Evolutionary conservation across 179 eudicot genomes (phyloP).

Genomic region (Drosera spatulata): DNA sequence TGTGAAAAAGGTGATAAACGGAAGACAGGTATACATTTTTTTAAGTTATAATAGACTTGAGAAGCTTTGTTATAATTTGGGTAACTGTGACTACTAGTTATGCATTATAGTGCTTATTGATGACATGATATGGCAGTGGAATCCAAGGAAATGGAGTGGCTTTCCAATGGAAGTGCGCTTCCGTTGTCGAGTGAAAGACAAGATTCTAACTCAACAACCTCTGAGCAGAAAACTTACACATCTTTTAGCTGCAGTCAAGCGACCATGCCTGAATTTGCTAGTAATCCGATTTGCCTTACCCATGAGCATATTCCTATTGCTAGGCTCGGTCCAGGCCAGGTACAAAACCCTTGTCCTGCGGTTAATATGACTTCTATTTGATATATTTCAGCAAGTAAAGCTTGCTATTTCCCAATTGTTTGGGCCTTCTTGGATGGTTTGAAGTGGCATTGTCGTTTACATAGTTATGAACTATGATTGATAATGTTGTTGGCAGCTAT

Average conservation of each 20-base stretch:
- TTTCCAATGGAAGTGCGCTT: slow-evolving; percentile 74
- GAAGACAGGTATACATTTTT: slow-evolving; percentile 35
- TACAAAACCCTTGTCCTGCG: slow-evolving; percentile 8
- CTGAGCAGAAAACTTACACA: slow-evolving; percentile 65
- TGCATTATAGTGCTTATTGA: slow-evolving; percentile 6
- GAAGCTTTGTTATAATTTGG: not conserved
- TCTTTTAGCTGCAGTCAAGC: slow-evolving; percentile 76
- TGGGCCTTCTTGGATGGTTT: too few species aligned
- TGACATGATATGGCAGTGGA: slow-evolving; percentile 35
- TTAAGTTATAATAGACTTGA: not conserved
- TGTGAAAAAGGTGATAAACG: slow-evolving; percentile 41
- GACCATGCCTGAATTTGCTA: slow-evolving; percentile 45
- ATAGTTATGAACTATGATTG: too few species aligned
- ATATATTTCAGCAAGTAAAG: not conserved
- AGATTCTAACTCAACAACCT: slow-evolving; percentile 23
- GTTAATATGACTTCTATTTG: too few species aligned
- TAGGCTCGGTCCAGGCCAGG: slow-evolving; percentile 89
- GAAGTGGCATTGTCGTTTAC: too few species aligned
- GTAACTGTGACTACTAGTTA: slow-evolving; percentile 1
- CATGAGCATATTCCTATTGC: slow-evolving; percentile 52
- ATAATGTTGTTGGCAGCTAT: too few species aligned
- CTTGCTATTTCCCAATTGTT: too few species aligned
- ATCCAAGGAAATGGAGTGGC: slow-evolving; percentile 70
- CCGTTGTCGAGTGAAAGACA: slow-evolving; percentile 32
- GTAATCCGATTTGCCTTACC: slow-evolving; percentile 48